phyloP scores from a whole-genome alignment of 495 filamentous ascomycete genomes.

The Diplogelasinospora grovesii region DNA sequence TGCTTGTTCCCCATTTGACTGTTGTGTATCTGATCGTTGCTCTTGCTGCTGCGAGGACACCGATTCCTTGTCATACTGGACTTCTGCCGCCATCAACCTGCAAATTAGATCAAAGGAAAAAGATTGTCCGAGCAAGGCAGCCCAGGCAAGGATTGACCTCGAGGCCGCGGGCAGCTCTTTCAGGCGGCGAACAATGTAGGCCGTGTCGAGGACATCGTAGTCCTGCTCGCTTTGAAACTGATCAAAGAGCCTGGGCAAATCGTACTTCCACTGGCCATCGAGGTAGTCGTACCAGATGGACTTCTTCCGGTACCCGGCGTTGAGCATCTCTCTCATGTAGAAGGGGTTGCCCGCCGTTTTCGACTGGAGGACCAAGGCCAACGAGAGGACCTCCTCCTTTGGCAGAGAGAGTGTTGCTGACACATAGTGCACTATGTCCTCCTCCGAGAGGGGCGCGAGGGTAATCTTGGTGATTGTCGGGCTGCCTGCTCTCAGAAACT shows the following conservation, averaged over 20 bases:
- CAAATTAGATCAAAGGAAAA: constrained; percentile 80
- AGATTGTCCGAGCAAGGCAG: constrained; percentile 65
- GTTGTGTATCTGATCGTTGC: constrained; percentile 10
- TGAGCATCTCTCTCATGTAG: constrained; percentile 86
- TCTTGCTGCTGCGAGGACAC: too few species aligned
- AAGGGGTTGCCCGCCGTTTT: constrained; percentile 80
- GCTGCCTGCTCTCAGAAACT: constrained; percentile 33
- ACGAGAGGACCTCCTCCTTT: constrained; percentile 51
- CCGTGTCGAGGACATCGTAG: constrained; percentile 69
- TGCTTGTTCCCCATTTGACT: too few species aligned
- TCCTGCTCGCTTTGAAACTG: constrained; percentile 71
- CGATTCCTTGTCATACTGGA: constrained; percentile 47
- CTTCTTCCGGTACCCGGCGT: constrained; percentile 73
- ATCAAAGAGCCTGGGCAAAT: constrained; percentile 73
- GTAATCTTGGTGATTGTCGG: constrained; percentile 57
- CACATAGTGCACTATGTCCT: constrained; percentile 70
- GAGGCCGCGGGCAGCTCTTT: constrained; percentile 66
- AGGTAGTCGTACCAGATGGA: constrained; percentile 88
- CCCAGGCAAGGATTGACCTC: constrained; percentile 79
- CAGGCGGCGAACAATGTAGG: constrained; percentile 70
- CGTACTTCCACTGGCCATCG: constrained; percentile 70
- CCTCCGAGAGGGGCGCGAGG: constrained; percentile 61
- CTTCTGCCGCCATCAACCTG: constrained; percentile 63
- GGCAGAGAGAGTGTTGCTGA: constrained; percentile 61
- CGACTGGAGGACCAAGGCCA: constrained; percentile 71